These are phyloP conservation scores for Monosporascus cannonballus DNA, from an alignment of 2,329 filamentous ascomycete genomes.

Conservation along the genomic window DNA sequence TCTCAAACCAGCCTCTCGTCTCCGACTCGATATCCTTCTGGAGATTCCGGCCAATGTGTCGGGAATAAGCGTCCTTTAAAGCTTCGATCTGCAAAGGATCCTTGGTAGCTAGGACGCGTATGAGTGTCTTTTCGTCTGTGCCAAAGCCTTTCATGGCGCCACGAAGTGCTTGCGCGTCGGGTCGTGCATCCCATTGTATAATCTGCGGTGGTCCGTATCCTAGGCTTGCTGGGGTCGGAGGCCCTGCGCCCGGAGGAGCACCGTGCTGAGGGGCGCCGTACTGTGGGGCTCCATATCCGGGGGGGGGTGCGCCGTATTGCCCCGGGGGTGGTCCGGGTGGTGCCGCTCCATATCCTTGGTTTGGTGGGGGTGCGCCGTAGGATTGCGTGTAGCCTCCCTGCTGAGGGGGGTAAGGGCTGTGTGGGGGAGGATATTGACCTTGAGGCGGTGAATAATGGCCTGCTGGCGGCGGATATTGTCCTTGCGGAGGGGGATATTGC, in stretches of 20 bases:
- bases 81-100: constrained; percentile 72
- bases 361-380: constrained; percentile 30
- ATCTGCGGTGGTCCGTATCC: constrained; percentile 71
- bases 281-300: constrained; percentile 19
- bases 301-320: constrained; percentile 31
- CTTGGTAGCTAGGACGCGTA: constrained; percentile 62
- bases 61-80: constrained; percentile 61
- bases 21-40: constrained; percentile 73
- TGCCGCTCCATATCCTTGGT: constrained; percentile 26
- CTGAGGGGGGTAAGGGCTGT: constrained; percentile 15
- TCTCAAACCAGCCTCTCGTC: constrained; percentile 67
- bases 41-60: constrained; percentile 60
- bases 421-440: constrained; percentile 19
- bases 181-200: constrained; percentile 61
- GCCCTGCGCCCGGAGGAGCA: constrained; percentile 21
- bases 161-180: constrained; percentile 66
- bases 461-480: constrained; percentile 20
- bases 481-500: constrained; percentile 17
- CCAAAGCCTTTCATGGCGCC: constrained; percentile 91
- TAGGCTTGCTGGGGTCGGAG: constrained; percentile 59
- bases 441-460: constrained; percentile 21
- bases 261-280: constrained; percentile 27
- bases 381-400: constrained; percentile 19
- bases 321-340: constrained; percentile 19
- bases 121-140: constrained; percentile 75